These are phyloP conservation scores for Lepidopterella palustris DNA, from an alignment of 495 filamentous ascomycete genomes.

Conservation along the genomic window DNA sequence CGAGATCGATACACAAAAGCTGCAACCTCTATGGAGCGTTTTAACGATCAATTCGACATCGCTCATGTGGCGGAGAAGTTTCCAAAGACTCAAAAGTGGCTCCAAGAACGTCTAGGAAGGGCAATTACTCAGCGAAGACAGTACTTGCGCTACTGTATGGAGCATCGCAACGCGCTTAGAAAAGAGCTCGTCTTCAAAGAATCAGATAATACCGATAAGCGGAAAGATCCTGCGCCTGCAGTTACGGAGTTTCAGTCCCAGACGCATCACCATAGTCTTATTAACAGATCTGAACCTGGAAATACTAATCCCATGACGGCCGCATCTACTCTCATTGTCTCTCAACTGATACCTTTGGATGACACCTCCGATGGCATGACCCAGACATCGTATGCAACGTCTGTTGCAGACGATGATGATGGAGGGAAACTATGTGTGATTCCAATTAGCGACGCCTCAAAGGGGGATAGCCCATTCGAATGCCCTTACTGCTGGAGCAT, in stretches of 20 bases:
- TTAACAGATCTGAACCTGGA: background rate
- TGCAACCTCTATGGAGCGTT: slow-evolving; percentile 4
- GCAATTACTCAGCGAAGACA: slow-evolving; percentile 19
- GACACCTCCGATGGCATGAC: slow-evolving; percentile 3
- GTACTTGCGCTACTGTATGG: slow-evolving; percentile 14
- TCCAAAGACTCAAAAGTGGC: slow-evolving; percentile 14
- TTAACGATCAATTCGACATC: slow-evolving; percentile 23
- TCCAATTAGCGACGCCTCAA: background rate
- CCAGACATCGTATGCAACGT: slow-evolving; percentile 7
- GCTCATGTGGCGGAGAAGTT: slow-evolving; percentile 27
- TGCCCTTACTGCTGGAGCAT: slow-evolving; percentile 21
- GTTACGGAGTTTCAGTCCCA: too few species aligned
- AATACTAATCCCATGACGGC: slow-evolving; percentile 14
- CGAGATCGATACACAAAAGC: slow-evolving; percentile 23
- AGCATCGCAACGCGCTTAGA: slow-evolving; percentile 9
- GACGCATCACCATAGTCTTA: background rate
- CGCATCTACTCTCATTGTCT: slow-evolving; percentile 17
- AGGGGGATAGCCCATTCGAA: slow-evolving; percentile 8
- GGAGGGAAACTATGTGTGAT: background rate
- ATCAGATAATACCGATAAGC: background rate
- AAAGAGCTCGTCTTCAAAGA: background rate
- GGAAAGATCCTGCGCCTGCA: too few species aligned
- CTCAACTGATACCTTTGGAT: background rate
- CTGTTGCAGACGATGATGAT: slow-evolving; percentile 8
- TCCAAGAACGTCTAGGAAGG: slow-evolving; percentile 11